Percentiles rank a stretch among this genome's conserved stretches.
phyloP scores from a whole-genome alignment of 2,329 filamentous ascomycete genomes.

The Diaporthe sp. region DNA sequence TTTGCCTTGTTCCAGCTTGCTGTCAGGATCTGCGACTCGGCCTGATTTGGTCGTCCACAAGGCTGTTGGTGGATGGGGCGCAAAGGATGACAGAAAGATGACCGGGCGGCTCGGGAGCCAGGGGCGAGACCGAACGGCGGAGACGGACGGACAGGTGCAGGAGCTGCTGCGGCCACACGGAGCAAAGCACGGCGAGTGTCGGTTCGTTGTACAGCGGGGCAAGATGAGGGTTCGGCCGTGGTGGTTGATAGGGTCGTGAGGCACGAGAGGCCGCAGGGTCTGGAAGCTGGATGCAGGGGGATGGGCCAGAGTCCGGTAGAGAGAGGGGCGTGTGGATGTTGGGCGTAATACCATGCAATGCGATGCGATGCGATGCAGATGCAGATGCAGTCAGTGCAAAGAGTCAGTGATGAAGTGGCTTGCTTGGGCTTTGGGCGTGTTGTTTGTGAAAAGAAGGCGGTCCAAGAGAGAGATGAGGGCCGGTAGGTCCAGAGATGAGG shows the following conservation, averaged over 20 bases:
- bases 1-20: constrained; percentile 15
- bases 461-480: not conserved
- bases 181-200: constrained; percentile 34
- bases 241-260: constrained; percentile 32
- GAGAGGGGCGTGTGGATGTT: constrained; percentile 37
- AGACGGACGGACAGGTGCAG: constrained; percentile 34
- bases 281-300: constrained; percentile 33
- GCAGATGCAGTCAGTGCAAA: constrained; percentile 27
- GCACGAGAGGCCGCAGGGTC: constrained; percentile 33
- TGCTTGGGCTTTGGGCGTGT: constrained; percentile 11
- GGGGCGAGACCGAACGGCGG: constrained; percentile 27
- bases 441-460: constrained; percentile 11
- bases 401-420: constrained; percentile 18
- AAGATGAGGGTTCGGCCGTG: constrained; percentile 21
- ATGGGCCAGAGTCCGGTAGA: constrained; percentile 34
- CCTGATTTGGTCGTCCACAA: not conserved
- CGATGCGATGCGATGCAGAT: constrained; percentile 12
- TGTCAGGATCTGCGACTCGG: constrained; percentile 11
- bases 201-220: constrained; percentile 35
- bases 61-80: constrained; percentile 11
- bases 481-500: constrained; percentile 13
- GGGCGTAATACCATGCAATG: constrained; percentile 14
- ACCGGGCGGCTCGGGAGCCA: constrained; percentile 34
- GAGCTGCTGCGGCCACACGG: constrained; percentile 35
- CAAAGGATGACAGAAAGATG: constrained; percentile 11